Conservation (phyloP, 495 filamentous ascomycete genomes). For the Penicillium ucsense region DNA sequence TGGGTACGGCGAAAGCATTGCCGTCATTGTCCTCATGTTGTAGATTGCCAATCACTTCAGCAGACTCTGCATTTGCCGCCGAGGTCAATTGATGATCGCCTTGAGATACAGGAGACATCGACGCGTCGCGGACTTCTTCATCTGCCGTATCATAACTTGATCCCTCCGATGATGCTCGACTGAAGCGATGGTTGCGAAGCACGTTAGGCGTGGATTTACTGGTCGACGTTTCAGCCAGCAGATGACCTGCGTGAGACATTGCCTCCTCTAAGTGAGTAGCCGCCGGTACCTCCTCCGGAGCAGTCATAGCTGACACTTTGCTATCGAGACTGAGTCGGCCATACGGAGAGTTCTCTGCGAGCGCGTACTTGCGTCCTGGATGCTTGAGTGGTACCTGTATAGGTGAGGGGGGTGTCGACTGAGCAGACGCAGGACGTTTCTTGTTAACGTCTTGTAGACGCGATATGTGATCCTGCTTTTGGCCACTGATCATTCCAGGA, state of each 20-base stretch:
- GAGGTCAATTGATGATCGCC: background rate
- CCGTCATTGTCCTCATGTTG: no score
- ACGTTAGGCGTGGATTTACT: background rate
- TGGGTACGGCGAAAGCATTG: no score
- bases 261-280: background rate
- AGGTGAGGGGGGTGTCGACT: background rate
- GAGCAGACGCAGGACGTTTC: background rate
- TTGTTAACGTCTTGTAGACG: no score
- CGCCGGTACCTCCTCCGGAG: background rate
- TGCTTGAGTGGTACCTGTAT: slow-evolving; percentile 6
- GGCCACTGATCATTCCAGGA: background rate
- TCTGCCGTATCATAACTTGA: slow-evolving; percentile 33
- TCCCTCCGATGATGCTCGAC: slow-evolving; percentile 11
- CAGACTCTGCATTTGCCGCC: background rate
- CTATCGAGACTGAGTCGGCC: background rate
- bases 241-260: background rate
- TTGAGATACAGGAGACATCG: slow-evolving; percentile 3
- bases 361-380: slow-evolving; percentile 1
- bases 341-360: background rate
- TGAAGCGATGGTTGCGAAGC: slow-evolving; percentile 1
- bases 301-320: background rate
- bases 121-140: slow-evolving; percentile 17
- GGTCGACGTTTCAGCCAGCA: background rate
- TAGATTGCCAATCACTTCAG: no score
- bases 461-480: background rate